Percentiles rank a stretch among this genome's conserved stretches.
Evolutionary conservation across 495 filamentous ascomycete species (phyloP).

Genomic region (Terfezia boudieri): DNA sequence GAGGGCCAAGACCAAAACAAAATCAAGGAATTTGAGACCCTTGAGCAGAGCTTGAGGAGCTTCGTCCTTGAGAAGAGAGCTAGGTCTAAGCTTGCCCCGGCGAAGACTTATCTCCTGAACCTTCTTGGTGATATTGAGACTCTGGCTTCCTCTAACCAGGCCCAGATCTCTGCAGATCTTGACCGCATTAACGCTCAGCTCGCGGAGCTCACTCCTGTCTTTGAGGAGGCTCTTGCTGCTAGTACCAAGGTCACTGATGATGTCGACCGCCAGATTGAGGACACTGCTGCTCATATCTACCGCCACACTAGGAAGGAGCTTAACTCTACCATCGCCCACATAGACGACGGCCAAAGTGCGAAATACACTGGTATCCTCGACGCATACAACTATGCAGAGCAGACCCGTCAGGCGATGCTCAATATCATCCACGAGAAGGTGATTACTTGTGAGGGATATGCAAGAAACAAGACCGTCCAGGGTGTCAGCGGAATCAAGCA

Average conservation of each 20-base stretch:
- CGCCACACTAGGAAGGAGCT: constrained; percentile 54
- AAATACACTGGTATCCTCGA: constrained; percentile 66
- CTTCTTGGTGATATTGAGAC: constrained; percentile 64
- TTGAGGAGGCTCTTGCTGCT: constrained; percentile 62
- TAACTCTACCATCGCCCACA: constrained; percentile 43
- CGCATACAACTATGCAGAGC: constrained; percentile 82
- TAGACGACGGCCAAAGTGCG: constrained; percentile 54
- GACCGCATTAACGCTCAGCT: constrained; percentile 64
- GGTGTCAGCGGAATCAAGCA: constrained; percentile 77
- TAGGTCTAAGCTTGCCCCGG: constrained; percentile 83
- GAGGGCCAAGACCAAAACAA: constrained; percentile 83
- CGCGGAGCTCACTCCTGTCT: constrained; percentile 58
- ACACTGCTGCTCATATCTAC: constrained; percentile 65
- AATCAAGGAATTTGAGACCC: constrained; percentile 62
- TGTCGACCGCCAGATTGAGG: constrained; percentile 61
- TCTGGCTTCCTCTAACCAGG: constrained; percentile 67
- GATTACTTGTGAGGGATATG: constrained; percentile 58
- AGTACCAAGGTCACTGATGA: constrained; percentile 60
- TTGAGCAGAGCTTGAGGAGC: constrained; percentile 69
- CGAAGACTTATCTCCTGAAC: constrained; percentile 89
- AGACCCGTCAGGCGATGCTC: constrained; percentile 77
- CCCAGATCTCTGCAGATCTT: constrained; percentile 66
- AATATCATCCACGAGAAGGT: constrained; percentile 63
- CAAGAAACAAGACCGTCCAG: constrained; percentile 49
- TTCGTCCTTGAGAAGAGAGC: constrained; percentile 95